Evolutionary conservation across 2,329 filamentous ascomycete species (phyloP), one percentile per base, ranked within the genome.

Genomic region (Sclerotinia subarctica): DNA sequence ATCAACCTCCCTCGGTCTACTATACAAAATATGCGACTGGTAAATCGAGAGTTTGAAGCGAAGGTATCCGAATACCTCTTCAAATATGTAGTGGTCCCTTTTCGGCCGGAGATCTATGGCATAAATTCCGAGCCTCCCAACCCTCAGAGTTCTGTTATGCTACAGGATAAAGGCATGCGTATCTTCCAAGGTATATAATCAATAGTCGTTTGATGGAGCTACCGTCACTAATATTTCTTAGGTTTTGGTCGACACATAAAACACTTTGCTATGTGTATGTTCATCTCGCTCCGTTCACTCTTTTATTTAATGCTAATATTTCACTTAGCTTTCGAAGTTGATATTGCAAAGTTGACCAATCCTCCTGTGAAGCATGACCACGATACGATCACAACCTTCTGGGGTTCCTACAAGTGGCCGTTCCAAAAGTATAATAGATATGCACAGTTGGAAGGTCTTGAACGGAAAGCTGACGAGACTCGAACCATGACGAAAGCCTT

Each of bases 391-490:
- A 79, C 82, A 4, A 81, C 85, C 49, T 89, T 88, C 72, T 90
- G 88, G 84, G 88, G 88, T 5, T 80, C 82, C 7, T 91, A 90
- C 73, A 81, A 84, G 60, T 91, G 88, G 88, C 88, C 88, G 0
- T 82, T 82, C 60, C 79, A 82, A 51, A 79, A 83, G 29, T 89
- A 90, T 75, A 82, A 82, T 44, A 84, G 87, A 62, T 90, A 86
- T 72, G 80, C 83, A 44, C 81, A 84, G 59, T 80, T 90, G 11
- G 85, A 86, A 69, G 82, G 82, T 11, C 80, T 90, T 3, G 88
- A 90, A 74, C 80, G 83, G 64, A 84, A 86, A 13, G 87, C 88
- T 5, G 88, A 91, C 72, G 86, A 89, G 73, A 86, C 83, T 0
- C 80, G 82, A 13, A 82, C 82, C 42, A 88, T 90, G 85, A 86